Conservation (phyloP, 2,329 filamentous ascomycete species). For the Scolecobasidium constrictum region DNA sequence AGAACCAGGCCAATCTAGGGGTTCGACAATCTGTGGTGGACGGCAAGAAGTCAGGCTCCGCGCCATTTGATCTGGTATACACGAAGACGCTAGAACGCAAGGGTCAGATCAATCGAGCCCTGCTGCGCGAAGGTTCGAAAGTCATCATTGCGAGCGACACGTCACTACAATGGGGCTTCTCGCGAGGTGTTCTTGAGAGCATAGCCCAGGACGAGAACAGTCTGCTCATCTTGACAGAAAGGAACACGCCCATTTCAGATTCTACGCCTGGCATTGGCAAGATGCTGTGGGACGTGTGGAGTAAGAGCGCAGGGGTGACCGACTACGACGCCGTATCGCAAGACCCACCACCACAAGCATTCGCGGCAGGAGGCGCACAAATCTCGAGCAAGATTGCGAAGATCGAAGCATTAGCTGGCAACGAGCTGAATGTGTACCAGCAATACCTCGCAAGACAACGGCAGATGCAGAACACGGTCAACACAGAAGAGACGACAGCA, state of each 20-base stretch:
- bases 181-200: conserved; percentile 63
- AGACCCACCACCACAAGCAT: conserved; percentile 40
- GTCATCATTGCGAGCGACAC: conserved; percentile 88
- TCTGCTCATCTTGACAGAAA: conserved; percentile 77
- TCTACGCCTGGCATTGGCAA: conserved; percentile 50
- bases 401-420: conserved; percentile 57
- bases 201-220: conserved; percentile 71
- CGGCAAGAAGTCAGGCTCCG: conserved; percentile 31
- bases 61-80: conserved; percentile 84
- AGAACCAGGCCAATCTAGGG: conserved; percentile 37
- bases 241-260: conserved; percentile 36
- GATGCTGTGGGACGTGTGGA: conserved; percentile 57
- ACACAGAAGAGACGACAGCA: conserved; percentile 54
- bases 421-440: conserved; percentile 74
- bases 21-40: conserved; percentile 23
- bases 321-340: conserved; percentile 48
- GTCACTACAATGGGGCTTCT: conserved; percentile 91
- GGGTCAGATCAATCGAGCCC: conserved; percentile 64
- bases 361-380: conserved; percentile 49
- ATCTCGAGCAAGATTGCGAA: conserved; percentile 25
- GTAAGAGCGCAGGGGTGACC: conserved; percentile 14
- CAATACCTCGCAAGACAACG: conserved; percentile 84
- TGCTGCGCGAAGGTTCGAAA: conserved; percentile 42
- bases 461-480: conserved; percentile 74
- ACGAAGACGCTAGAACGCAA: conserved; percentile 73